Evolutionary conservation across 1,139 yeast genomes (phyloP), one percentile per base, ranked within the genome.

Genomic region (Magnusiomyces suaveolens): DNA sequence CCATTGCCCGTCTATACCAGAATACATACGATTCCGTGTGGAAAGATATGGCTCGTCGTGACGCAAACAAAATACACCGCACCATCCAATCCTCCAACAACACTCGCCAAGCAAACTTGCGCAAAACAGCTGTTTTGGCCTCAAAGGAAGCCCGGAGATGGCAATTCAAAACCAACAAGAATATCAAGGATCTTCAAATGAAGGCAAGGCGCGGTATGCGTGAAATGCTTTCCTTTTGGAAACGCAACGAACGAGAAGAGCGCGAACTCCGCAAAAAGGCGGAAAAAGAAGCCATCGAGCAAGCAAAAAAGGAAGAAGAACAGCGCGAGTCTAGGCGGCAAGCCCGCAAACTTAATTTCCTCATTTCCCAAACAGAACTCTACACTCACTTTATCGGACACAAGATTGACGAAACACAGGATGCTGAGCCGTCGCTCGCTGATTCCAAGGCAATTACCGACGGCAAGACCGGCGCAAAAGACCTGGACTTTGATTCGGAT

Each of bases 191-290:
- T 71, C 76, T 90, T 64, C 89, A 87, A 62, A 84, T 95, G 14
- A 87, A 87, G 68, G 97, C 97, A 1, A 82, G 96, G 71, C 81
- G 98, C 66, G 95, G 96, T 51, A 87, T 90, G 90, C 81, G 97
- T 66, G 99, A 92, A 72, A 94, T 94, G 98, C 83, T 90, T 66
- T 86, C 87, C 64, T 92, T 87, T 77, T 94, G 98, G 98, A 90
- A 90, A 69, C 84, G 92, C 62, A 89, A 90, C 70, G 98, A 94
- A 72, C 82, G 95, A 65, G 94, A 90, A 62, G 98, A 92, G 70
- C 81, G 97, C 57, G 97, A 89, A 62, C 75, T 84, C 62, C 82
- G 94, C 60, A 83, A 83, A 72, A 85, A 83, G 66, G 96, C 95
- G 43, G 98, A 92, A 69, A 87, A 84, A 69, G 96, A 88, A 66